These are phyloP conservation scores for Fraxinus excelsior DNA, from an alignment of 257 asterid species.

Conservation along the genomic window DNA sequence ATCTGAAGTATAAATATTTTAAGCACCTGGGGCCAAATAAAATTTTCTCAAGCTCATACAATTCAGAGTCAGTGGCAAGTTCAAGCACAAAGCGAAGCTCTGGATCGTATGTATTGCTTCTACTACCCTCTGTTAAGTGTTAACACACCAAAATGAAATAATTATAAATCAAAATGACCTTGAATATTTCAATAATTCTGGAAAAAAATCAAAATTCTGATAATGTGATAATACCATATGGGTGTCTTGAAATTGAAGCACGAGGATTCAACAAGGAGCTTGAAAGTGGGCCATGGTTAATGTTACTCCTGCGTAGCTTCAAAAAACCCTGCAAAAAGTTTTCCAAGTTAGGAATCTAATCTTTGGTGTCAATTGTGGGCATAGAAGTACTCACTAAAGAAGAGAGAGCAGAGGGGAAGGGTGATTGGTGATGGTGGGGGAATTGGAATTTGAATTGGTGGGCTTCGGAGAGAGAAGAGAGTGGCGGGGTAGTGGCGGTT, in stretches of 20 bases:
- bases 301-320: slow-evolving; percentile 16
- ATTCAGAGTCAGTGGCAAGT: slow-evolving; percentile 85
- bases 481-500: slow-evolving; percentile 37
- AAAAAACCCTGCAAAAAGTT: slow-evolving; percentile 27
- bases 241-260: slow-evolving; percentile 46
- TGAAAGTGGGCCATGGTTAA: slow-evolving; percentile 28
- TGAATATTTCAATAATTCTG: not conserved
- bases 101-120: slow-evolving; percentile 48
- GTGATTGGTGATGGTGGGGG: slow-evolving; percentile 27
- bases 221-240: slow-evolving; percentile 35
- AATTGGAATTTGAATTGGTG: slow-evolving; percentile 21
- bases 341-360: not conserved
- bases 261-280: slow-evolving; percentile 32
- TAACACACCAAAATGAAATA: slow-evolving; percentile 17
- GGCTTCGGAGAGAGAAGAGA: slow-evolving; percentile 28
- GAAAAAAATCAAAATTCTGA: slow-evolving; percentile 3
- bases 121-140: slow-evolving; percentile 42
- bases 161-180: slow-evolving; percentile 1
- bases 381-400: slow-evolving; percentile 30
- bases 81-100: slow-evolving; percentile 83
- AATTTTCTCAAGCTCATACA: slow-evolving; percentile 74
- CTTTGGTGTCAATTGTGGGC: not conserved
- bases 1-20: not conserved
- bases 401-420: slow-evolving; percentile 24
- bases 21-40: slow-evolving; percentile 85